A percentile compares a stretch with the other conserved stretches of the same genome.
Evolutionary conservation across 225 moss, liverwort and hornwort genomes (phyloP).

Genomic region (Marchantia paleacea): DNA sequence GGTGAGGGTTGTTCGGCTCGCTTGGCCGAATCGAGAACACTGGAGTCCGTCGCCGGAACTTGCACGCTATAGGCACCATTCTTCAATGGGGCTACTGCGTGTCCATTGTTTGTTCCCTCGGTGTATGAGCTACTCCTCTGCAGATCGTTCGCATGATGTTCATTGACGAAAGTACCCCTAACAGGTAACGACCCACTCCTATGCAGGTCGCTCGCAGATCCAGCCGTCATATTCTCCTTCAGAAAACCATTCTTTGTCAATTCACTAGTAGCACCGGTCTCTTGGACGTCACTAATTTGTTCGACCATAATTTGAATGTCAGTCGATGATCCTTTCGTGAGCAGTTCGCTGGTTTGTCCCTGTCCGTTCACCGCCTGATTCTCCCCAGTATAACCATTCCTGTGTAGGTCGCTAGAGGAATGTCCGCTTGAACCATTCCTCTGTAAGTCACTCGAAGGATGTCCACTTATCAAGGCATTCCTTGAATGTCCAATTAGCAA

Average conservation of each 20-base stretch:
- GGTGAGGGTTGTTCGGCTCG: conserved; percentile 9
- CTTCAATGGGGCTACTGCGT: background rate
- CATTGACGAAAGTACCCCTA: conserved; percentile 5
- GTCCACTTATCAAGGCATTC: background rate
- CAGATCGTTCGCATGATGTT: conserved; percentile 4
- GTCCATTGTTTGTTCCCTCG: background rate
- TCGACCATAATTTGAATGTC: conserved; percentile 12
- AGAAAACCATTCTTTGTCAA: conserved; percentile 13
- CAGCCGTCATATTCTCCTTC: conserved; percentile 21
- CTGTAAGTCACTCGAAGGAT: conserved; percentile 7
- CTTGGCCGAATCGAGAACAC: background rate
- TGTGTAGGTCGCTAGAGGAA: background rate
- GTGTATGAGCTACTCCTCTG: conserved; percentile 17
- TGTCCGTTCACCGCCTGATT: conserved; percentile 7
- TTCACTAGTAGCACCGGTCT: conserved; percentile 7
- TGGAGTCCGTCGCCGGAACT: background rate
- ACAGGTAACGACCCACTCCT: conserved; percentile 24
- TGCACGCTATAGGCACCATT: background rate
- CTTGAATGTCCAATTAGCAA: conserved; percentile 14
- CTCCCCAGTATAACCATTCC: background rate
- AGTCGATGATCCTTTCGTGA: background rate
- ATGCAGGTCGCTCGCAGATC: conserved; percentile 15
- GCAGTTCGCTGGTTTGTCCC: conserved; percentile 1
- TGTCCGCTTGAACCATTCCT: conserved; percentile 1
- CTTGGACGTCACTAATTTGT: background rate